These are phyloP conservation scores for Wickerhamomyces hampshirensis DNA, from an alignment of 805 yeast genomes.

Conservation along the genomic window DNA sequence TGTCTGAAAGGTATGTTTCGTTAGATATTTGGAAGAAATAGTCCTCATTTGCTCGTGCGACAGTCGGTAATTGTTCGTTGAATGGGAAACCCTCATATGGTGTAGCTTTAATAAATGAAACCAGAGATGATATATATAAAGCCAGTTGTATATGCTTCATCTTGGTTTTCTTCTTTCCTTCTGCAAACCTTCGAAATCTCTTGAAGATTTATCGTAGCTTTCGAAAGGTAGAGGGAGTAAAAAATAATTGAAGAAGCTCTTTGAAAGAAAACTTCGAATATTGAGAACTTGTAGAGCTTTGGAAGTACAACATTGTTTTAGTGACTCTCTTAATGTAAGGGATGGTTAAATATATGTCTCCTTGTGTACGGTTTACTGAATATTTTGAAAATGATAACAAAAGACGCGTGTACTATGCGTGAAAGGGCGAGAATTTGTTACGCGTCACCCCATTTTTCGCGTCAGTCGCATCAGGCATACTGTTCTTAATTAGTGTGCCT, in stretches of 20 bases:
- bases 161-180: too few relatives aligned
- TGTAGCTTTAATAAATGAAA: background rate
- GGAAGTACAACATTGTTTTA: too few relatives aligned
- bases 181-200: too few relatives aligned
- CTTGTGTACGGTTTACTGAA: too few relatives aligned
- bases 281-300: slow-evolving; percentile 1
- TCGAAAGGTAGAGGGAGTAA: slow-evolving; percentile 1
- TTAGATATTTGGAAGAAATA: slow-evolving; percentile 65
- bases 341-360: too few relatives aligned
- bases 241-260: background rate
- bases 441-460: too few relatives aligned
- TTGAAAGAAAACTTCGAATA: slow-evolving; percentile 1
- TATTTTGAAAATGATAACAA: too few relatives aligned
- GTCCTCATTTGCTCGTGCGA: slow-evolving; percentile 63
- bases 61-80: slow-evolving; percentile 77
- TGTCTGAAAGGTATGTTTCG: slow-evolving; percentile 56
- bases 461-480: too few relatives aligned
- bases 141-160: background rate
- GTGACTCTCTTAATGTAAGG: too few relatives aligned
- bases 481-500: too few relatives aligned
- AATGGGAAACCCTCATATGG: slow-evolving; percentile 66
- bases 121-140: too few relatives aligned
- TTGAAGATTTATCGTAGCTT: too few relatives aligned
- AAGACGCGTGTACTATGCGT: background rate
- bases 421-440: background rate